phyloP scores from a whole-genome alignment of 306 rosid genomes.

The Castanea crenata region DNA sequence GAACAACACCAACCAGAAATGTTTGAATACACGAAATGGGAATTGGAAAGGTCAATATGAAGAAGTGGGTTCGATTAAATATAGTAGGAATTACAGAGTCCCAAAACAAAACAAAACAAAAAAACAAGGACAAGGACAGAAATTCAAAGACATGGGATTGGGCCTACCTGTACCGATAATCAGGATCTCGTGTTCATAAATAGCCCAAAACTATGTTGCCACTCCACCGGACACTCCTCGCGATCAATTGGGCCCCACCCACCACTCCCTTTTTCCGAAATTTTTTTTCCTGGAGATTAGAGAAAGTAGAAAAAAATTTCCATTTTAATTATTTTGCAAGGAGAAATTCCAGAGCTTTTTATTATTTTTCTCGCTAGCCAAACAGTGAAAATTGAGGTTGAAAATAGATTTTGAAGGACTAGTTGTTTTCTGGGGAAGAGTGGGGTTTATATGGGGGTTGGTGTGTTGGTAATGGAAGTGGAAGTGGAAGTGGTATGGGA shows the following conservation, averaged over 20 bases:
- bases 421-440: too few relatives aligned
- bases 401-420: too few relatives aligned
- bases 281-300: not conserved
- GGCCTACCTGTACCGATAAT: constrained; percentile 47
- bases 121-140: constrained; percentile 9
- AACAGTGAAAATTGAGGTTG: too few relatives aligned
- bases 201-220: constrained; percentile 34
- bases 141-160: constrained; percentile 13
- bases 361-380: too few relatives aligned
- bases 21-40: not conserved
- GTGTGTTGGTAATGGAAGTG: too few relatives aligned
- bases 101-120: constrained; percentile 16
- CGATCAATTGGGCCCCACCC: constrained; percentile 43
- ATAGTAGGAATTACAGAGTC: not conserved
- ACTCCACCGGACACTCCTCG: constrained; percentile 39
- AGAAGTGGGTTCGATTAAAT: not conserved
- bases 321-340: too few relatives aligned
- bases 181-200: constrained; percentile 77
- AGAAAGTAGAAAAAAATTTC: too few relatives aligned
- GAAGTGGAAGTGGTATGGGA: too few relatives aligned
- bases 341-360: too few relatives aligned
- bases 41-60: not conserved
- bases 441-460: too few relatives aligned
- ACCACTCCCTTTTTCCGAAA: constrained; percentile 23
- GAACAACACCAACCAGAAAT: not conserved